Evolutionary conservation across 805 yeast species (phyloP).

Genomic region (Cyberlindnera euphorbiiphila): DNA sequence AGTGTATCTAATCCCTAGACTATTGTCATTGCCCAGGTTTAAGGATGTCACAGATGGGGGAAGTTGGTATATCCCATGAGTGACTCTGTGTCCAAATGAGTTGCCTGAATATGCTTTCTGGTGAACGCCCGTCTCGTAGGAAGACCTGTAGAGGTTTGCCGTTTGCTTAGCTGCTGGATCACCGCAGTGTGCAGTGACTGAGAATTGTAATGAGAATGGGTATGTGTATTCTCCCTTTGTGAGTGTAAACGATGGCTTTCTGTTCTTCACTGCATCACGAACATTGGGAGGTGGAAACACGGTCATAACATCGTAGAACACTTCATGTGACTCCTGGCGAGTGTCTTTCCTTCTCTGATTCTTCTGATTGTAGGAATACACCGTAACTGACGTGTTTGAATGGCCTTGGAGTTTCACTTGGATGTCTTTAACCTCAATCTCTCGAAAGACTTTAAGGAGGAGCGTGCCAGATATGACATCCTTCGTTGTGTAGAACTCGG

Average conservation of each 20-base stretch:
- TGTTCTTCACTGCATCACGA: conserved; percentile 38
- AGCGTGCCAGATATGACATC: conserved; percentile 21
- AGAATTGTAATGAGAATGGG: conserved; percentile 34
- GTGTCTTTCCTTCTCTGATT: conserved; percentile 8
- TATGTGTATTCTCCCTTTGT: conserved; percentile 47
- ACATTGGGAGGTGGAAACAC: conserved; percentile 53
- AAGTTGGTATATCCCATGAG: conserved; percentile 1
- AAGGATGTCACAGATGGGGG: conserved; percentile 5
- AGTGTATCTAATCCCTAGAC: conserved; percentile 3
- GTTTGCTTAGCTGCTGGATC: conserved; percentile 9
- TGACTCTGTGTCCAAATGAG: neutral
- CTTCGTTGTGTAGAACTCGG: conserved; percentile 13
- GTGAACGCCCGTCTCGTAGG: conserved; percentile 13
- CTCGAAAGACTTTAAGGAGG: conserved; percentile 16
- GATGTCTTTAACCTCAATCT: conserved; percentile 42
- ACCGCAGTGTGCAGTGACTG: conserved; percentile 32
- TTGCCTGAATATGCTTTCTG: neutral
- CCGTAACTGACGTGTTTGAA: conserved; percentile 36
- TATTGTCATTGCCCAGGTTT: neutral
- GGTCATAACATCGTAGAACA: conserved; percentile 44
- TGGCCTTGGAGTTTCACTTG: conserved; percentile 52
- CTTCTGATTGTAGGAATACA: conserved; percentile 7
- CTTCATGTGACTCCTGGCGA: conserved; percentile 32
- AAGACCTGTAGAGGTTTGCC: conserved; percentile 17
- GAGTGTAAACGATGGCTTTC: conserved; percentile 23